Evolutionary conservation across 2,329 filamentous ascomycete species (phyloP), one percentile per base, ranked within the genome.

Genomic region (Venturiaceae sp.): DNA sequence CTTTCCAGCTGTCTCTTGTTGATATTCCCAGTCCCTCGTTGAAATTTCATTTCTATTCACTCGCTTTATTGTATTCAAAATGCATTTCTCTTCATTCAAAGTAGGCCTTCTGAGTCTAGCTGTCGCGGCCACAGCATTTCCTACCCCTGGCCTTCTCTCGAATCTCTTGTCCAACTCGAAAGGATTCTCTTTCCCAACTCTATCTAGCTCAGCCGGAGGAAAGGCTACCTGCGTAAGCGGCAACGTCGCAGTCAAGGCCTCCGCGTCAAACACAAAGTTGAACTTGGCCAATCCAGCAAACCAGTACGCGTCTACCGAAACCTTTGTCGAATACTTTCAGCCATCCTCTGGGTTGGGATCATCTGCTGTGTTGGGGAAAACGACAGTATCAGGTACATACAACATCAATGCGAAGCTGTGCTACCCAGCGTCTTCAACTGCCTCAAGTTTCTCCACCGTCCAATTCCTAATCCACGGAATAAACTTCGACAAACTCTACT

Each of bases 321-420:
- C 36, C 16, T 54, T 54, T n/a, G 52, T 54, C 13, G 52, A 54
- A n/a, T 36, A 39, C 52, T 34, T 54, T 30, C 52, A 54, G 21
- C 3, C 36, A 21, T 26, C 32, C 30, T 54, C 52, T 23, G 1
- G 1, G 23, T 21, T 54, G 19, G 11, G 23, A 36, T 28, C 32
- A 16, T 39, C 32, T 23, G 9, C 23, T 2, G 32, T 30, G 2
- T 14, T 2, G 32, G 36, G 36, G 16, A 13, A 8, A 3, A n/a
- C 30, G 66, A 68, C 21, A 30, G 69, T 83, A 14, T 66, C 71
- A 1, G 81, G 81, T 32, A 73, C 70, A 26, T 86, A 85, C 70
- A 68, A 79, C 5, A 80, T 87, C 54, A 80, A 76, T 4, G 78
- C 82, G 0, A 82, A 81, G 13, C 85, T 84, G 72, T 88, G 85